Base-by-base conservation (phyloP, 2,329 filamentous ascomycete genomes). In the Parascedosporium putredinis region DNA sequence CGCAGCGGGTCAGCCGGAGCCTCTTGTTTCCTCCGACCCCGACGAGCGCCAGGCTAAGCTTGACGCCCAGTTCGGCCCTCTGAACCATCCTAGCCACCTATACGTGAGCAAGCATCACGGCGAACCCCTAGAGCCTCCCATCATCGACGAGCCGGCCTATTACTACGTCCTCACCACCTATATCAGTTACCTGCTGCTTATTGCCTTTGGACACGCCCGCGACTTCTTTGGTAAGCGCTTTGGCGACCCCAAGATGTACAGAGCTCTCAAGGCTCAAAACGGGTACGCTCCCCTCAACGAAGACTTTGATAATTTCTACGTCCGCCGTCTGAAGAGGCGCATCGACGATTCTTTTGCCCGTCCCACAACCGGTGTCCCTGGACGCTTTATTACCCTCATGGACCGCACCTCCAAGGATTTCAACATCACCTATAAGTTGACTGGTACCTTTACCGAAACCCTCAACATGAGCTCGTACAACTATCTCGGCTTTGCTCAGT, bases 381-480 rank as follows among this genome's bases (percentile, higher is more conserved):
- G 93, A 51, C 83, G 93, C 55, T 96, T 81, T 71, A 94, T 98
- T 60, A 97, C 88, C 22, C 75, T 98, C 34, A 78, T 97, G 57
- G 91, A 97, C 66, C 88, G 93, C 61, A 84, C 81, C 58, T 95
- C 90, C 2, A 79, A 91, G 62, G 88, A 98, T 63, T 89, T 88
- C 73, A 98, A 98, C 70, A 78, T 84, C 60, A 84, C 85, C 52
- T 98, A 95, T 73, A 80, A 86, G 63, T 83, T 89, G 66, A 90
- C 87, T 2, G 93, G 93, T 51, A 95, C 88, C 45, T 84, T 81
- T 52, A 97, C 91, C 1, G 88, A 98, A 67, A 97, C 93, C 0
- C 73, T 98, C 59, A 98, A 98, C 70, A 86, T 98, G 84, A 96
- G 91, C 72, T 98, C 93, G 1, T 98, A 98, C 77, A 98, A 98